Percentiles rank a stretch among this genome's conserved stretches.
Conservation (phyloP, 2,329 filamentous ascomycete genomes). For the Aspergillus sp. region DNA sequence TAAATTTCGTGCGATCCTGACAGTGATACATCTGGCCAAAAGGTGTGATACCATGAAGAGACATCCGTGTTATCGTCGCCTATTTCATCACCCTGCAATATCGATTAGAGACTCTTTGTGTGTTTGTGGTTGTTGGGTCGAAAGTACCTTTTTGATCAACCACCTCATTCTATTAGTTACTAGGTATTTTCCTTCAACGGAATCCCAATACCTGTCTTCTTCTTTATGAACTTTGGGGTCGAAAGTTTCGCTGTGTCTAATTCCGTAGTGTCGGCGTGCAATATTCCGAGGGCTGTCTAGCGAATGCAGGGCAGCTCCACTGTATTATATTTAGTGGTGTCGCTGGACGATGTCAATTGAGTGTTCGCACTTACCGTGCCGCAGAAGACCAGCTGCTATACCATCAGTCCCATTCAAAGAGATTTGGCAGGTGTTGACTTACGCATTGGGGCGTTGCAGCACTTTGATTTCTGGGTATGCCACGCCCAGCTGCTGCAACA, state of each 20-base stretch:
- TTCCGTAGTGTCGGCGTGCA: conserved; percentile 22
- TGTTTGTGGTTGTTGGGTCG: background rate
- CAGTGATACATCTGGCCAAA: background rate
- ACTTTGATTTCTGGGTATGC: conserved; percentile 26
- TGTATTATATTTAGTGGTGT: background rate
- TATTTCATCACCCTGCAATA: conserved; percentile 2
- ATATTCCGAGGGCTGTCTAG: conserved; percentile 3
- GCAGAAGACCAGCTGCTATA: conserved; percentile 25
- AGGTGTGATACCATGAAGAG: background rate
- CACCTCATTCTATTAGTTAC: conserved; percentile 9
- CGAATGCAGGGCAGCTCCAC: background rate
- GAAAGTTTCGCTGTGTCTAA: rapidly evolving
- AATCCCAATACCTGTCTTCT: conserved; percentile 1
- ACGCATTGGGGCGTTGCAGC: conserved; percentile 33
- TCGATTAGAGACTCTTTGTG: background rate
- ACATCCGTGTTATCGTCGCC: conserved; percentile 6
- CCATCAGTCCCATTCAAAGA: background rate
- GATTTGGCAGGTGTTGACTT: conserved; percentile 4
- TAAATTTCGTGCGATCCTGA: background rate
- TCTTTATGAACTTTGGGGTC: background rate
- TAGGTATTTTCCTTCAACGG: conserved; percentile 9
- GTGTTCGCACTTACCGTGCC: conserved; percentile 14
- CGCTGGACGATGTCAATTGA: background rate
- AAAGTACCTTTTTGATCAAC: conserved; percentile 23
- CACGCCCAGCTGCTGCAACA: conserved; percentile 27